These are phyloP conservation scores for Vicia faba DNA, from an alignment of 306 rosid species.

Conservation along the genomic window DNA sequence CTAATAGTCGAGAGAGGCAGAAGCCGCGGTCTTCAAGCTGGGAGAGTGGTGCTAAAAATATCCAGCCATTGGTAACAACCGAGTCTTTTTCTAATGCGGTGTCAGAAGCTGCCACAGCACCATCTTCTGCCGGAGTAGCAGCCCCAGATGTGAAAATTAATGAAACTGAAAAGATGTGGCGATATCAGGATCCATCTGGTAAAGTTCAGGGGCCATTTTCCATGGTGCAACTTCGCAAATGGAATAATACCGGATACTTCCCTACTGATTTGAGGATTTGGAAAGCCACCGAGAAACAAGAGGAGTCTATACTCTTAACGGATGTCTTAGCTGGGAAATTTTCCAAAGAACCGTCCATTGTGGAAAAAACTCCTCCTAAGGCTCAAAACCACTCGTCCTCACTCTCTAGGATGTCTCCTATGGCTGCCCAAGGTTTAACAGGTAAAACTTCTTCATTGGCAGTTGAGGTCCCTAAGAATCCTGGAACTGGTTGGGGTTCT, in stretches of 20 bases:
- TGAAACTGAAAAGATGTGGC: conserved; percentile 89
- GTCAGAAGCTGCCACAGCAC: conserved; percentile 48
- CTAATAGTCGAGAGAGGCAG: conserved; percentile 70
- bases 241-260: conserved; percentile 93
- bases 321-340: conserved; percentile 81
- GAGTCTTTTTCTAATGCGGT: conserved; percentile 46
- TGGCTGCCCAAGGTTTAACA: conserved; percentile 41
- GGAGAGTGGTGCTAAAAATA: conserved; percentile 55
- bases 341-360: conserved; percentile 49
- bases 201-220: conserved; percentile 99
- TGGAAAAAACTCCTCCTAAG: conserved; percentile 50
- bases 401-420: conserved; percentile 53
- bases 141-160: conserved; percentile 56
- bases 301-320: conserved; percentile 66
- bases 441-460: conserved; percentile 54
- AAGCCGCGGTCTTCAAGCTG: conserved; percentile 52
- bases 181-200: conserved; percentile 92
- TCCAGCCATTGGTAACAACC: conserved; percentile 43
- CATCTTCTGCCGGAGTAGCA: conserved; percentile 48
- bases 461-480: conserved; percentile 63
- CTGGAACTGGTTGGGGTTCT: conserved; percentile 62
- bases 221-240: conserved; percentile 82
- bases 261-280: conserved; percentile 86
- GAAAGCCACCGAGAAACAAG: conserved; percentile 66
- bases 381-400: conserved; percentile 51